A percentile compares a stretch with the other conserved stretches of the same genome.
Evolutionary conservation across 2,329 filamentous ascomycete species (phyloP).

Genomic region (Sphaceloma murrayae): DNA sequence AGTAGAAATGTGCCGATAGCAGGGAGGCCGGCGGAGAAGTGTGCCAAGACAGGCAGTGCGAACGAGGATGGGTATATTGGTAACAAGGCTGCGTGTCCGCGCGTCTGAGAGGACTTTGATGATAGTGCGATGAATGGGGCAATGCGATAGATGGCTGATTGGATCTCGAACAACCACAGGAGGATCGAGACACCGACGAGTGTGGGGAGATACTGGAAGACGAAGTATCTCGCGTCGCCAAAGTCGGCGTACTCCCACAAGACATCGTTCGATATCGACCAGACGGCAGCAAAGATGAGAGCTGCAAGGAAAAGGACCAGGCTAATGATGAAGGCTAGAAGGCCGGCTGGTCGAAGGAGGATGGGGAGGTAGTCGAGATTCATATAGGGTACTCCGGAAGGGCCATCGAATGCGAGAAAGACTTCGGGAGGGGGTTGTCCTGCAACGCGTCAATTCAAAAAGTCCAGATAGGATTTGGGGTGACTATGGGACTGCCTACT

Average conservation of each 20-base stretch:
- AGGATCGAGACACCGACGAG: conserved; percentile 61
- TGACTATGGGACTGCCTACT: conserved; percentile 13
- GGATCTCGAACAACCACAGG: conserved; percentile 66
- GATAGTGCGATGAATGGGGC: conserved; percentile 72
- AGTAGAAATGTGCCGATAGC: conserved; percentile 58
- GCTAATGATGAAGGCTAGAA: conserved; percentile 51
- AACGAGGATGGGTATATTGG: conserved; percentile 52
- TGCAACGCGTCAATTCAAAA: conserved; percentile 14
- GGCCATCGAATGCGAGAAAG: conserved; percentile 28
- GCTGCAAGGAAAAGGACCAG: conserved; percentile 62
- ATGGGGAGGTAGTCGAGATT: conserved; percentile 59
- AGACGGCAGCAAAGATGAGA: conserved; percentile 63
- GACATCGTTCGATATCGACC: conserved; percentile 53
- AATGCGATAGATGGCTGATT: conserved; percentile 64
- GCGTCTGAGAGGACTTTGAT: conserved; percentile 48
- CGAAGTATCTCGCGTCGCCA: conserved; percentile 67
- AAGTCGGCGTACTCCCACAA: conserved; percentile 60
- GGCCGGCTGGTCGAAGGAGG: conserved; percentile 57
- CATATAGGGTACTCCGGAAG: conserved; percentile 23
- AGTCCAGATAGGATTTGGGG: conserved; percentile 9
- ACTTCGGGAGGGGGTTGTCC: conserved; percentile 20
- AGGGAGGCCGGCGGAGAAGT: conserved; percentile 59
- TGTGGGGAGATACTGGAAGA: conserved; percentile 78
- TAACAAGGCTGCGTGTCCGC: conserved; percentile 58
- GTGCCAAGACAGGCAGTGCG: conserved; percentile 57